Base-by-base conservation (phyloP, 495 filamentous ascomycete genomes). In the Glutinoglossum americanum region DNA sequence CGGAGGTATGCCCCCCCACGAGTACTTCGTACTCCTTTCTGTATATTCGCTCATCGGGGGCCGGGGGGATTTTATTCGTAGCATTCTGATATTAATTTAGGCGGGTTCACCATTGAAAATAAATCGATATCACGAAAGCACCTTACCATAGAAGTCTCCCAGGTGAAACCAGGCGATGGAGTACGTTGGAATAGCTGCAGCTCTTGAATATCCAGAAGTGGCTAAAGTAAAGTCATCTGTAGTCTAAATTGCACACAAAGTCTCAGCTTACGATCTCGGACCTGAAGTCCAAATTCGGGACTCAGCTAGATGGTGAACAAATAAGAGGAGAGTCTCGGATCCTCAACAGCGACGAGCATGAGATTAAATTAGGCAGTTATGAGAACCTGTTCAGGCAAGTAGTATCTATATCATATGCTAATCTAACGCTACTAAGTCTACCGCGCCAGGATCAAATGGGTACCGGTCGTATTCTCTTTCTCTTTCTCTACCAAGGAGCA, bases 81-180 rank as follows among this genome's bases (percentile, higher is more conserved):
- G 15, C 15, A 39, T 39, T 39, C 47, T 49, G 19, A 49, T 27
- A 6, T n/a, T 4, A 8, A 11, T 6, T 45, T 63, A 78, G 67
- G 70, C 74, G 70, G 76, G 63, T 64, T 81, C 80, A 66, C 67
- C 56, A 75, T 86, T 69, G 55, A 74, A 7, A 72, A 88, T 58
- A 82, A 84, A 60, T 80, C 80, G 6, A 81, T 98, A 54, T 98
- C 92, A n/a, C 77, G 90, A 32, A 83, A 90, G 60, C 92, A 98
- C 67, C 72, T 96, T 62, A 80, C 81, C 30, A 80, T 98, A 56
- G 73, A 80, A 28, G 80, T 97, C 1, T 79, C 74, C 13, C 60
- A 68, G 0, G 83, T 92, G 6, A 68, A 72, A 33, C 69, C 80
- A 8, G 84, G 79, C 54, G 82, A 87, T 68, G 83, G 80, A 56